These are phyloP conservation scores for Pestalotiopsis sp. DNA, from an alignment of 2,329 filamentous ascomycete genomes.

Conservation along the genomic window DNA sequence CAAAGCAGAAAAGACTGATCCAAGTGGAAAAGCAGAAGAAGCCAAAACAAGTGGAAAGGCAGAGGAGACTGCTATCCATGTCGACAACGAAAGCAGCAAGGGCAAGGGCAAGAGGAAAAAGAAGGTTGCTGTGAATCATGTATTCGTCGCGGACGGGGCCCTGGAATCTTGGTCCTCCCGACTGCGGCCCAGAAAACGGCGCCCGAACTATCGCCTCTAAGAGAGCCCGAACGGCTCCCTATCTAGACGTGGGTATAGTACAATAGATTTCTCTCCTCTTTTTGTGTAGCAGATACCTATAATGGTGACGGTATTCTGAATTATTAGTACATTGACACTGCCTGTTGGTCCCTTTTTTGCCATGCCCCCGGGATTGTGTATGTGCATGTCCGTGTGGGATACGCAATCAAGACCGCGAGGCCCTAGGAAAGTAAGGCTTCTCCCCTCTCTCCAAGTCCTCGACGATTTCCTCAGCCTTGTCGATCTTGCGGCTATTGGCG, in stretches of 20 bases:
- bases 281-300: background rate
- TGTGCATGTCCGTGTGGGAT: background rate
- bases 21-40: background rate
- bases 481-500: background rate
- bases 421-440: background rate
- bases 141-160: too few species aligned
- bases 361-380: background rate
- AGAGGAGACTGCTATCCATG: background rate
- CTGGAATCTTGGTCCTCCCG: background rate
- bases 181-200: background rate
- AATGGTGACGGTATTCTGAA: background rate
- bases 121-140: background rate
- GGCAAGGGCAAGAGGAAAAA: background rate
- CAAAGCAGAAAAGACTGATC: background rate
- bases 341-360: background rate
- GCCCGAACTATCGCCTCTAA: conserved; percentile 2
- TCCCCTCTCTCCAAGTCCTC: background rate
- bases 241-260: background rate
- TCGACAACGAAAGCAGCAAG: background rate
- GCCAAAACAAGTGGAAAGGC: background rate
- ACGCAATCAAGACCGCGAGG: background rate
- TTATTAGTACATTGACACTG: conserved; percentile 1
- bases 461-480: background rate
- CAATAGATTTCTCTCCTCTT: background rate
- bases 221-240: background rate